A percentile compares a stretch with the other conserved stretches of the same genome.
phyloP scores from a whole-genome alignment of 495 filamentous ascomycete genomes.

The Neurospora pannonica region DNA sequence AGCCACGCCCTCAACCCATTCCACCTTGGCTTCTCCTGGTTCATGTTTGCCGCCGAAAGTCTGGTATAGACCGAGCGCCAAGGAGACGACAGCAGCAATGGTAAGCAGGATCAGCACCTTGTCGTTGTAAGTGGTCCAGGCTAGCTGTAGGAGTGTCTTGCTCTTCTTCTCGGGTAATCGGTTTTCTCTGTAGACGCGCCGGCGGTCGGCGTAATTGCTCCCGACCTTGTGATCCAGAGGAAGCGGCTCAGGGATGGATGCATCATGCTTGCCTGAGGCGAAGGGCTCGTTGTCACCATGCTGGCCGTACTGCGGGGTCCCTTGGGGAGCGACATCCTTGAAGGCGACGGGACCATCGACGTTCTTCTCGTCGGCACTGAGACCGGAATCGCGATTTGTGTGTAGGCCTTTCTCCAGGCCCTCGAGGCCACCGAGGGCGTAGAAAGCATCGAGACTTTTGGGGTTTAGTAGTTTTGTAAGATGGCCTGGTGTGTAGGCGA shows the following conservation, averaged over 20 bases:
- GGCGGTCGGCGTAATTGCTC: slow-evolving; percentile 49
- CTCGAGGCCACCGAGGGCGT: slow-evolving; percentile 55
- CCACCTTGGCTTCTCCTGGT: slow-evolving; percentile 41
- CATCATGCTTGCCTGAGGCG: slow-evolving; percentile 8
- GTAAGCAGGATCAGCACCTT: slow-evolving; percentile 71
- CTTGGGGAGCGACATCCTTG: slow-evolving; percentile 36
- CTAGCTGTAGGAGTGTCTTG: slow-evolving; percentile 58
- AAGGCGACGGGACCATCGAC: slow-evolving; percentile 51
- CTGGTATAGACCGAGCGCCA: slow-evolving; percentile 72
- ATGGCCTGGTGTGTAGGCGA: slow-evolving; percentile 61
- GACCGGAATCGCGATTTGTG: slow-evolving; percentile 52
- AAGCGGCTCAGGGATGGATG: not conserved
- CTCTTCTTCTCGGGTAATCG: slow-evolving; percentile 64
- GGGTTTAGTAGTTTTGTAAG: slow-evolving; percentile 65
- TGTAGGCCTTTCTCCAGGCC: slow-evolving; percentile 59
- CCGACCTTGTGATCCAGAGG: slow-evolving; percentile 5
- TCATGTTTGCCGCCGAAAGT: slow-evolving; percentile 40
- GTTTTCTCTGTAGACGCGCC: slow-evolving; percentile 61
- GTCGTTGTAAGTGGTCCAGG: slow-evolving; percentile 83
- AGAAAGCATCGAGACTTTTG: slow-evolving; percentile 61
- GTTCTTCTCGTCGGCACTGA: slow-evolving; percentile 54
- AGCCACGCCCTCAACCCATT: slow-evolving; percentile 76
- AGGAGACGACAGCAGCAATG: slow-evolving; percentile 58
- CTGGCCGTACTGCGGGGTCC: slow-evolving; percentile 21
- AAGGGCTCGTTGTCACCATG: slow-evolving; percentile 17